Evolutionary conservation across 768 basidiomycete genomes (phyloP).

Genomic region (Neoboletus magnificus): DNA sequence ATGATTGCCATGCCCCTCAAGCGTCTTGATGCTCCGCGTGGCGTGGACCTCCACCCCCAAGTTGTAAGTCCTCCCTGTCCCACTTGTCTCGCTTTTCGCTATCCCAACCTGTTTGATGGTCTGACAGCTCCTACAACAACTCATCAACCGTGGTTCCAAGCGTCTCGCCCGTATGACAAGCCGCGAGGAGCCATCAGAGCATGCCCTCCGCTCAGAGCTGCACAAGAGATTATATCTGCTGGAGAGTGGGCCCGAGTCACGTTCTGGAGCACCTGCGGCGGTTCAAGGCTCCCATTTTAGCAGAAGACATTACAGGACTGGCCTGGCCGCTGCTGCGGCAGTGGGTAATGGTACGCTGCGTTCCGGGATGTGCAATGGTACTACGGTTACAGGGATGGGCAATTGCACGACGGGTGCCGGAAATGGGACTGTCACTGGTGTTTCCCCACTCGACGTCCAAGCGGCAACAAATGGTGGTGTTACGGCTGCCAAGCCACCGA

Average conservation of each 20-base stretch:
- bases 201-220: conserved; percentile 44
- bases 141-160: conserved; percentile 60
- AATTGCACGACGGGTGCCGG: conserved; percentile 6
- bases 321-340: conserved; percentile 3
- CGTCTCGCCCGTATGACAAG: conserved; percentile 72
- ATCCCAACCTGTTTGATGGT: background rate
- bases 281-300: conserved; percentile 5
- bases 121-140: conserved; percentile 60
- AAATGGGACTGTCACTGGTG: conserved; percentile 24
- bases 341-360: conserved; percentile 1
- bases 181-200: conserved; percentile 46
- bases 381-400: background rate
- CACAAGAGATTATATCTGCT: conserved; percentile 40
- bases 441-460: conserved; percentile 35
- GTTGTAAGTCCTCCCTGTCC: conserved; percentile 34
- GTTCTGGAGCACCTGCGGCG: background rate
- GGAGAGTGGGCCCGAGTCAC: conserved; percentile 25
- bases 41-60: conserved; percentile 38
- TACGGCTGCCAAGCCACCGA: conserved; percentile 40
- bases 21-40: conserved; percentile 30
- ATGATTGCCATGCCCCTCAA: conserved; percentile 43
- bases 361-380: background rate
- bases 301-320: conserved; percentile 8
- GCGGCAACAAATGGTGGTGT: conserved; percentile 38
- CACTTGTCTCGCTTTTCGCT: background rate